These are phyloP conservation scores for Trichoderma arundinaceum DNA, from an alignment of 2,329 filamentous ascomycete genomes.

Conservation along the genomic window DNA sequence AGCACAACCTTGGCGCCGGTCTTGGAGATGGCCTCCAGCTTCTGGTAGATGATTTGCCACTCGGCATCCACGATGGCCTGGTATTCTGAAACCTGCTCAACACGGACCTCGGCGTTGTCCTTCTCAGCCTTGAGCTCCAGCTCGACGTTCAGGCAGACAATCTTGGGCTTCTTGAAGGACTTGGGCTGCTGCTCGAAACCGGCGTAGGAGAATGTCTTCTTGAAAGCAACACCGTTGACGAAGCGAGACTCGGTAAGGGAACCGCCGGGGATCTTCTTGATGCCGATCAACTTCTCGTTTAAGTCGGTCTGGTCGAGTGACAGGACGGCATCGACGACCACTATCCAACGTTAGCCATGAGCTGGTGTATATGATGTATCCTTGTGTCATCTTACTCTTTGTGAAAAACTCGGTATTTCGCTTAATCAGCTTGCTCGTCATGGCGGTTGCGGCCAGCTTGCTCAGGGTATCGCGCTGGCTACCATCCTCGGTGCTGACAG, in stretches of 20 bases:
- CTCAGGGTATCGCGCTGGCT: constrained; percentile 85
- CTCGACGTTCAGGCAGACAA: constrained; percentile 97
- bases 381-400: constrained; percentile 68
- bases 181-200: constrained; percentile 99
- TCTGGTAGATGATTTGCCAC: constrained; percentile 99
- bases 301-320: constrained; percentile 96
- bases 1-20: constrained; percentile 97
- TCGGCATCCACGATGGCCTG: constrained; percentile 99
- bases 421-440: constrained; percentile 99
- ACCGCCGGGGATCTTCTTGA: constrained; percentile 98
- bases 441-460: constrained; percentile 92
- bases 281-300: constrained; percentile 95
- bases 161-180: constrained; percentile 90
- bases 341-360: constrained; percentile 50
- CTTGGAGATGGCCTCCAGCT: constrained; percentile 92
- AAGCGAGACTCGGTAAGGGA: constrained; percentile 95
- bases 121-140: constrained; percentile 98
- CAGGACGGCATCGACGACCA: constrained; percentile 97
- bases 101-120: constrained; percentile 97
- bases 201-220: constrained; percentile 99
- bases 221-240: constrained; percentile 97
- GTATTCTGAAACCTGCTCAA: constrained; percentile 98
- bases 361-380: not conserved
- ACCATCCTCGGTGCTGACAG: constrained; percentile 79
- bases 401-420: constrained; percentile 97